phyloP scores from a whole-genome alignment of 1,139 yeast genomes.

The Pichia sp. region DNA sequence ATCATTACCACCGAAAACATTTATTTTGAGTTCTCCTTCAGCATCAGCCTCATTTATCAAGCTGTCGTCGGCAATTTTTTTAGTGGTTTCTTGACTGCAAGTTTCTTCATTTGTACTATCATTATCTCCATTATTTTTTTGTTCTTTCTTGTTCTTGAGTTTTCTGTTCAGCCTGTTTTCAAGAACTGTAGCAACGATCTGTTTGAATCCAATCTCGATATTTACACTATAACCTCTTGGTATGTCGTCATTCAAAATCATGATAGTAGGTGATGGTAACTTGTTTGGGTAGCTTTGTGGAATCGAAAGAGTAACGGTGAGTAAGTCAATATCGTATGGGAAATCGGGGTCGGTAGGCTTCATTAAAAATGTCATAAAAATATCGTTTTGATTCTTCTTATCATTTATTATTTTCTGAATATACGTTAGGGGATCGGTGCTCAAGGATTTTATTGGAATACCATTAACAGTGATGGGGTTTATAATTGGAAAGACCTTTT shows the following conservation, averaged over 20 bases:
- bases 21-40: constrained; percentile 21
- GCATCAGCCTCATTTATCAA: constrained; percentile 7
- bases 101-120: not conserved
- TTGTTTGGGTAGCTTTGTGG: constrained; percentile 49
- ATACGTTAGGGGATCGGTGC: constrained; percentile 14
- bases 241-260: constrained; percentile 58
- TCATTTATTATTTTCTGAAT: constrained; percentile 13
- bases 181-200: constrained; percentile 37
- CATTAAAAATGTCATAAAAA: constrained; percentile 25
- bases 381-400: constrained; percentile 12
- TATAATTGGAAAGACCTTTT: constrained; percentile 4
- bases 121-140: not conserved
- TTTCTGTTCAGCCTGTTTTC: constrained; percentile 13
- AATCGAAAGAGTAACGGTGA: constrained; percentile 44
- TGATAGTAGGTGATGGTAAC: constrained; percentile 32
- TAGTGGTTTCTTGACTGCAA: not conserved
- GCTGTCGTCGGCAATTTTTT: constrained; percentile 9
- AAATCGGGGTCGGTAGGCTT: constrained; percentile 68
- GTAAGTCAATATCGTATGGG: constrained; percentile 50
- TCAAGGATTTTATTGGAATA: constrained; percentile 13
- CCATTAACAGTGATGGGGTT: constrained; percentile 24
- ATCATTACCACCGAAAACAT: constrained; percentile 34
- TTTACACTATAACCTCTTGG: constrained; percentile 65
- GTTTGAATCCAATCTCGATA: constrained; percentile 54
- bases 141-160: not conserved